Percentiles rank a stretch among this genome's conserved stretches.
Conservation (phyloP, 2,329 filamentous ascomycete species). For the Penicillium sp. region DNA sequence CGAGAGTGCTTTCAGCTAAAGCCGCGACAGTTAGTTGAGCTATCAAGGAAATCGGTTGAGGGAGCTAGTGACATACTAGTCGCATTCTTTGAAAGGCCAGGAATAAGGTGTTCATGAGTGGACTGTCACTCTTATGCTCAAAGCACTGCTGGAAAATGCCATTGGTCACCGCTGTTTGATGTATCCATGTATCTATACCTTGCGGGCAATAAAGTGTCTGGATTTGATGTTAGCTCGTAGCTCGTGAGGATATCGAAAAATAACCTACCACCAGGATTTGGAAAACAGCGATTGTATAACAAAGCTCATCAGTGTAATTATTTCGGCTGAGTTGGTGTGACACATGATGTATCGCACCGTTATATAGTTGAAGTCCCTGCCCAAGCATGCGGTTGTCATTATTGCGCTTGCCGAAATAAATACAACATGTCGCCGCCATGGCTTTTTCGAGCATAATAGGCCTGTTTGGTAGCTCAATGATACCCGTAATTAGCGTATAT, state of each 20-base stretch:
- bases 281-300: constrained; percentile 9
- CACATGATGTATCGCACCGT: constrained; percentile 10
- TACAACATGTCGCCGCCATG: constrained; percentile 6
- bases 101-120: not conserved
- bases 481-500: not conserved
- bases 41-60: not conserved
- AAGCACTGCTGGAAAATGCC: constrained; percentile 8
- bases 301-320: constrained; percentile 10
- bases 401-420: constrained; percentile 4
- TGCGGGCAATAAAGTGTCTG: constrained; percentile 8
- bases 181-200: constrained; percentile 4
- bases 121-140: not conserved
- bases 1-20: constrained; percentile 9
- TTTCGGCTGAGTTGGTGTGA: constrained; percentile 9
- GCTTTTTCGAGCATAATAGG: constrained; percentile 10
- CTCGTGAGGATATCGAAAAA: not conserved
- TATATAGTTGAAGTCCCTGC: constrained; percentile 15
- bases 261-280: constrained; percentile 5
- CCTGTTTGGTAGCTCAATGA: constrained; percentile 3
- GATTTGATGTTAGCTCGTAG: not conserved
- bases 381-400: constrained; percentile 2
- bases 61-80: constrained; percentile 3
- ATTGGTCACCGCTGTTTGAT: constrained; percentile 5
- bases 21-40: not conserved
- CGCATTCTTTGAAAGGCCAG: constrained; percentile 5